Percentiles rank a stretch among this genome's conserved stretches.
Evolutionary conservation across 2,329 filamentous ascomycete genomes (phyloP).

Genomic region (Ceratocystis alfenasii): DNA sequence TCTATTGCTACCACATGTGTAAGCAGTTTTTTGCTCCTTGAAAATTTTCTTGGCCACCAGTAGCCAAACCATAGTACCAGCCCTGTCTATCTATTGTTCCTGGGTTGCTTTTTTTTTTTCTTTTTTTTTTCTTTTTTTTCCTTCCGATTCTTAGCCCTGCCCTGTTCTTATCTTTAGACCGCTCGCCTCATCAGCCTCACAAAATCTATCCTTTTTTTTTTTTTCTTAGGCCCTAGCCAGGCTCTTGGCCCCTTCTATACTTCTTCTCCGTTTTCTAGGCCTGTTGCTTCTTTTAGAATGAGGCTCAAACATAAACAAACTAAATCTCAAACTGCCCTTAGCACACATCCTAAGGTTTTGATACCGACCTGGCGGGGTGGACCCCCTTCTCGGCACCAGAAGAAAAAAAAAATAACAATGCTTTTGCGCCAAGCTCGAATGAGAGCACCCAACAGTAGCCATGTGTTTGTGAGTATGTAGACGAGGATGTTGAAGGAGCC

Average conservation of each 20-base stretch:
- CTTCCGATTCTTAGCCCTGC: background rate
- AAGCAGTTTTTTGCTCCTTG: slow-evolving; percentile 8
- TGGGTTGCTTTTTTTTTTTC: background rate
- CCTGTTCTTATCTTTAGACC: slow-evolving; percentile 1
- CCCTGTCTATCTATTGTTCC: background rate
- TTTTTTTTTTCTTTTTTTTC: background rate
- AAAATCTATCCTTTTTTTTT: background rate
- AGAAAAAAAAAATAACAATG: background rate
- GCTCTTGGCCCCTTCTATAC: background rate
- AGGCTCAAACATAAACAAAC: slow-evolving; percentile 13
- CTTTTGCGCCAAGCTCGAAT: slow-evolving; percentile 9
- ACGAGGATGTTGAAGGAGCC: background rate
- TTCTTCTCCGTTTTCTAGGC: background rate
- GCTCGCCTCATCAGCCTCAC: background rate
- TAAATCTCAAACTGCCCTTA: slow-evolving; percentile 6
- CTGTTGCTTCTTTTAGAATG: slow-evolving; percentile 4
- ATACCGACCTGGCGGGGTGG: background rate
- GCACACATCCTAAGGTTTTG: background rate
- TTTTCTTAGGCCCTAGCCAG: background rate
- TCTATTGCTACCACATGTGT: background rate
- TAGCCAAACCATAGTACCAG: background rate
- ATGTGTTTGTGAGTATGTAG: background rate
- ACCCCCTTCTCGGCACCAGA: background rate
- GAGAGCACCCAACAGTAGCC: background rate
- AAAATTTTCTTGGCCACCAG: background rate